A percentile compares a stretch with the other conserved stretches of the same genome.
Evolutionary conservation across 768 basidiomycete species (phyloP).

Genomic region (button mushroom (Agaricus bisporus)): DNA sequence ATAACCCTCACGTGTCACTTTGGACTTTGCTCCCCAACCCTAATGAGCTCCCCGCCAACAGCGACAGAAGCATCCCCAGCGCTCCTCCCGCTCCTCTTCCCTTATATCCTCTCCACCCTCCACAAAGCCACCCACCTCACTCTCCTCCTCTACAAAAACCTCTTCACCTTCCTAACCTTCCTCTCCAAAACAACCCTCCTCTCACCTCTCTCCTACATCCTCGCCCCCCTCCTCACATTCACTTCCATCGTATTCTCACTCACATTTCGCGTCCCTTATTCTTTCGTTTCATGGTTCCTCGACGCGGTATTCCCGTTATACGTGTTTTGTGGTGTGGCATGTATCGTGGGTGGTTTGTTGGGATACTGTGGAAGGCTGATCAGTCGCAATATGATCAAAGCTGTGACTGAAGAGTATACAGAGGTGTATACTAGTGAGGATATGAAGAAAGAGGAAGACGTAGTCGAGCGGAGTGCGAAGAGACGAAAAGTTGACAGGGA

Average conservation of each 20-base stretch:
- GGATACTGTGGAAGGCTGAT: conserved; percentile 31
- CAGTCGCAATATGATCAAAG: conserved; percentile 3
- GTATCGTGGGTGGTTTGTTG: conserved; percentile 41
- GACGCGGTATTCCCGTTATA: conserved; percentile 49
- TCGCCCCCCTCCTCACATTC: conserved; percentile 44
- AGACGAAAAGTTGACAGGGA: conserved; percentile 3
- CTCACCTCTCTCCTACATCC: conserved; percentile 31
- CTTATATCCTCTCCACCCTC: not conserved
- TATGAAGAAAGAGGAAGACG: not conserved
- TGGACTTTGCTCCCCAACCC: not conserved
- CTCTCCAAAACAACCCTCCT: conserved; percentile 19
- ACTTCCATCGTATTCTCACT: conserved; percentile 32
- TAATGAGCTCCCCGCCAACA: not conserved
- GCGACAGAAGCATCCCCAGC: not conserved
- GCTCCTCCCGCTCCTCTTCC: conserved; percentile 2
- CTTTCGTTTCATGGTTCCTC: conserved; percentile 28
- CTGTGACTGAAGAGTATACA: not conserved
- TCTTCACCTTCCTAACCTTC: conserved; percentile 14
- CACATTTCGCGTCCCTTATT: conserved; percentile 41
- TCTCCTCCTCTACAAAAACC: conserved; percentile 8
- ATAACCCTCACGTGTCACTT: not conserved
- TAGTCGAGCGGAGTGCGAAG: conserved; percentile 6
- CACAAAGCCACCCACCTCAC: not conserved
- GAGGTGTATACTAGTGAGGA: not conserved
- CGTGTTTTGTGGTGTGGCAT: conserved; percentile 50